Base-by-base conservation (phyloP, 2,329 filamentous ascomycete genomes). In the Aschersonia sp. region DNA sequence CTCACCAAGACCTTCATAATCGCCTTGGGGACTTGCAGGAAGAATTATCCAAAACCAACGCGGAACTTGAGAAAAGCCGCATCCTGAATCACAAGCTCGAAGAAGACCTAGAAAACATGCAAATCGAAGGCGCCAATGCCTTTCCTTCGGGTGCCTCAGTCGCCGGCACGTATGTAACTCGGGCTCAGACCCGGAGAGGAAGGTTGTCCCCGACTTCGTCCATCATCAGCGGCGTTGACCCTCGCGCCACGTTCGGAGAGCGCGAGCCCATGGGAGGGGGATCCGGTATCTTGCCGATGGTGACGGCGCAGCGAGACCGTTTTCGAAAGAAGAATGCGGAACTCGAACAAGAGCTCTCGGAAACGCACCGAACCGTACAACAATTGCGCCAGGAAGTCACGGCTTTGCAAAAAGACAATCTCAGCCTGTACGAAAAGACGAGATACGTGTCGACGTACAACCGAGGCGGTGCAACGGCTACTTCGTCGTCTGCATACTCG, bases 311-410 rank as follows among this genome's bases (percentile, higher is more conserved):
- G 66, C 83, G 92, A 51, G 92, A 98, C 66, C 87, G 92, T 46
- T 98, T 97, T 77, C 97, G 95, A 73, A 87, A 94, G 71, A 87
- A 89, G 59, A 97, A 95, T 54, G 70, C 80, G 0, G 85, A 98
- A 62, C 77, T 98, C 29, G 92, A 97, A 66, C 79, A 84, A 50
- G 90, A 97, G 59, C 72, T 97, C 8, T 87, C 88, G 5, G 88
- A 94, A 54, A 77, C 78, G 35, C 87, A 97, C 63, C 76, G 79
- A 44, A 84, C 78, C 0, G 81, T 95, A 29, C 90, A 88, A 22
- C 84, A 89, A 37, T 72, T 98, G 44, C 81, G 92, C 42, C 87
- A 94, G 56, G 92, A 98, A 62, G 80, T 97, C 50, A 83, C 88
- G 5, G 87, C 88, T 2, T 71, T 98, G 41, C 94, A 98, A 60